Conservation (phyloP, 2,329 filamentous ascomycete genomes). For the Blastomyces emzantsi region DNA sequence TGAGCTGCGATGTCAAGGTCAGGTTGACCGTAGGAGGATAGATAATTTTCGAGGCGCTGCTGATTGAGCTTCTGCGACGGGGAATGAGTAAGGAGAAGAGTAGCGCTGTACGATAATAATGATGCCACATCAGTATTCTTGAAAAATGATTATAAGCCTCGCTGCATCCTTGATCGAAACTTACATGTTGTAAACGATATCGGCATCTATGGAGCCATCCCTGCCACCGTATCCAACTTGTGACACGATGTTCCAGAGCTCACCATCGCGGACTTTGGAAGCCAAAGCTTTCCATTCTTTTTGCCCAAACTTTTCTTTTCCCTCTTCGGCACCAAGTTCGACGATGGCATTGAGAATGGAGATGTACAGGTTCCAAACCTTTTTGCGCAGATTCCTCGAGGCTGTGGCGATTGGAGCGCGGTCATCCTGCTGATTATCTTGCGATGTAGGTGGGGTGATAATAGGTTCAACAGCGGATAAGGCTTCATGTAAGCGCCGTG, state of each 20-base stretch:
- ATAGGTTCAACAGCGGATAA: slow-evolving; percentile 76
- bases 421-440: slow-evolving; percentile 31
- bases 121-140: slow-evolving; percentile 12
- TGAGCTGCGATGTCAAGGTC: slow-evolving; percentile 62
- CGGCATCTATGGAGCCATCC: slow-evolving; percentile 85
- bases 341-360: slow-evolving; percentile 86
- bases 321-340: slow-evolving; percentile 81
- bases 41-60: slow-evolving; percentile 75
- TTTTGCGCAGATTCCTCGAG: slow-evolving; percentile 74
- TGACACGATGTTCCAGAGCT: slow-evolving; percentile 91
- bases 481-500: slow-evolving; percentile 83
- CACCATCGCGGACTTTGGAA: slow-evolving; percentile 74
- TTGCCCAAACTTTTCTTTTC: slow-evolving; percentile 76
- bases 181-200: slow-evolving; percentile 61
- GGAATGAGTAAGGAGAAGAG: slow-evolving; percentile 82
- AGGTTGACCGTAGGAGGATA: slow-evolving; percentile 65
- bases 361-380: slow-evolving; percentile 95
- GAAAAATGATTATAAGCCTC: not conserved
- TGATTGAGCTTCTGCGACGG: slow-evolving; percentile 77
- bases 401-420: slow-evolving; percentile 68
- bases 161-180: slow-evolving; percentile 21
- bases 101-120: slow-evolving; percentile 53
- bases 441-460: slow-evolving; percentile 50
- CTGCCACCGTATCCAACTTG: slow-evolving; percentile 76
- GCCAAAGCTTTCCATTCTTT: slow-evolving; percentile 77